Evolutionary conservation across 2,329 filamentous ascomycete genomes (phyloP), one percentile per base, ranked within the genome.

Genomic region (Aureobasidium musti): DNA sequence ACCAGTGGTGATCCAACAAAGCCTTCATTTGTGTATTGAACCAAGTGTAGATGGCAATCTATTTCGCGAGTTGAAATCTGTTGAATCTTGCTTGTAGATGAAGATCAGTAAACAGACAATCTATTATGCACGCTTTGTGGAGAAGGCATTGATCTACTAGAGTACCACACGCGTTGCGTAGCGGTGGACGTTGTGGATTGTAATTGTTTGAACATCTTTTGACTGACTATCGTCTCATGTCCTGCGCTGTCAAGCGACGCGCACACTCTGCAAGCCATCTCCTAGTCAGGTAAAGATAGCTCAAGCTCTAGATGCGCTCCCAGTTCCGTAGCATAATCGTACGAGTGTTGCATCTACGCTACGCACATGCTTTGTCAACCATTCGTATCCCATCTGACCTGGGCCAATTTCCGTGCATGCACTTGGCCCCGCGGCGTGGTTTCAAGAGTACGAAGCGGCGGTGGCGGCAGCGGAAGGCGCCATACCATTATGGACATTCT

Each of bases 311-410:
- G 53, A 56, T 56, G 53, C 35, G 35, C 26, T 5, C 28, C n/a
- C 19, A 56, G 35, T 14, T 61, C 21, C 57, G 28, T 21, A 61
- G n/a, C 26, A 47, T 11, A 13, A 49, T 61, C 57, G 57, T 61
- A 61, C 57, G 57, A 61, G 57, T 60, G 26, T 37, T 49, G 57
- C 57, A 61, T 61, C 26, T 23, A 21, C 35, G 33, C 35, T 59
- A 30, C 57, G 41, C 57, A 47, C 43, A 54, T 37, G 41, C 57
- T 23, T 49, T 13, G 41, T 61, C 57, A 49, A 61, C 21, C n/a
- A 47, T 17, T 49, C 57, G 28, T 35, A 21, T 61, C 28, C 41
- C 23, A 13, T 45, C 13, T 37, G 17, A 43, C 39, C 30, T 8
- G 17, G 57, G n/a, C 21, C 30, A 61, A 49, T 49, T 47, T 49